Base-by-base conservation (phyloP, 768 basidiomycete species). In the Royoungia palumana region DNA sequence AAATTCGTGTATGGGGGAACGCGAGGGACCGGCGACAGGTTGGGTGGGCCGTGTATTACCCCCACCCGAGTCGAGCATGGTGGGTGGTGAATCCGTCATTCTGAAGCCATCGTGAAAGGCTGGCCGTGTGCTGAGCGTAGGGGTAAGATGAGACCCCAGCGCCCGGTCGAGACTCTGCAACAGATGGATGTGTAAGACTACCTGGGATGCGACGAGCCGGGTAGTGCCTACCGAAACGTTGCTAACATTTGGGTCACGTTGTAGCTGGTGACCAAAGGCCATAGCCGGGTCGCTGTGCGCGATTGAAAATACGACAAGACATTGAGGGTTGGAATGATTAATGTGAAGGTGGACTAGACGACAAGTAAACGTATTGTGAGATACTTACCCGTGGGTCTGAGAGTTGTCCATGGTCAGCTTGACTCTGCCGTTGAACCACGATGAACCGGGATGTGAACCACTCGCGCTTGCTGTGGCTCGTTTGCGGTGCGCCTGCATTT, bases 231-330 rank as follows among this genome's bases (percentile, higher is more conserved):
- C 82, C 63, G 81, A 80, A 70, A 78, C 78, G 61, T 75, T 77
- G 70, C 70, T 66, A 65, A 82, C 81, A 25, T 53, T 78, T 37
- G 75, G 70, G 62, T 83, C 81, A 61, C 82, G 72, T 51, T 74
- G 72, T 61, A 83, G 72, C n/a, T n/a, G n/a, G 65, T 81, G 81
- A 52, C 72, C 73, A 72, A 83, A 83, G 60, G 81, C 73, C 79
- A 83, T 82, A 55, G 68, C 70, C 52, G 75, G 68, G 64, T 82
- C 81, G 68, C 81, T 83, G 63, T 34, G 65, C 51, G 59, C 61
- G 65, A 35, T 27, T 25, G 35, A 53, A 46, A 50, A 53, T 47
- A 36, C 19, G 25, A 32, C 55, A 44, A 53, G 53, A 50, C 50
- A 58, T 62, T 27, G 47, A 12, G n/a, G 32, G 35, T 45, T 12